Conservation (phyloP, 2,329 filamentous ascomycete species). For the Botryotinia narcissicola region DNA sequence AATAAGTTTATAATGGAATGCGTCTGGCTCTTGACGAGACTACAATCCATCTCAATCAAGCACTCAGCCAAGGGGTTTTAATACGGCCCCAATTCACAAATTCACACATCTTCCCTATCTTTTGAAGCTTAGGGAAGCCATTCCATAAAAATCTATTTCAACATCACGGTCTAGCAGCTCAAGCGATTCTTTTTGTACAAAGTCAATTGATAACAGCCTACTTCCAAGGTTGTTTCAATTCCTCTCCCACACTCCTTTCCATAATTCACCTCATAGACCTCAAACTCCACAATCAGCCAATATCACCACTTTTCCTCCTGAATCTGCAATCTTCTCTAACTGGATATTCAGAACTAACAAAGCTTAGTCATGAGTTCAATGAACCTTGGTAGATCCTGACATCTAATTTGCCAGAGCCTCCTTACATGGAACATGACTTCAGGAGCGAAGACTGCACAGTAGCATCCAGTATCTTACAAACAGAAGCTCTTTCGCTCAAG, state of each 20-base stretch:
- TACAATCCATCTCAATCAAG: too few relatives aligned
- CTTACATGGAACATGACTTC: accelerated
- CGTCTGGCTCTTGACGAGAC: too few relatives aligned
- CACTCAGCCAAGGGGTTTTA: too few relatives aligned
- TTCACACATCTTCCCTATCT: background rate
- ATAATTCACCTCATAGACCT: too few relatives aligned
- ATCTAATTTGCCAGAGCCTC: accelerated
- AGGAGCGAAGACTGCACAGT: accelerated
- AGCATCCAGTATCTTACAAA: background rate
- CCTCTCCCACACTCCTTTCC: background rate
- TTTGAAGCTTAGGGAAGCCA: background rate
- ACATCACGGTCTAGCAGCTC: background rate
- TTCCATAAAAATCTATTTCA: background rate
- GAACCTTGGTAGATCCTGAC: too few relatives aligned
- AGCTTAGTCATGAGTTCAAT: too few relatives aligned
- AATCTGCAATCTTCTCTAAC: background rate
- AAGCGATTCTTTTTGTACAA: accelerated
- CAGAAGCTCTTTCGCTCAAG: background rate
- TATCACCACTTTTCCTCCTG: background rate
- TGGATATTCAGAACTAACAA: too few relatives aligned
- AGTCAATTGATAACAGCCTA: background rate
- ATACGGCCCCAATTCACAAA: background rate
- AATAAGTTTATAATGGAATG: too few relatives aligned
- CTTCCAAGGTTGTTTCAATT: too few relatives aligned
- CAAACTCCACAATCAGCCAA: background rate